phyloP scores from a whole-genome alignment of 176 grass and related monocot genomes.

The Tuctoria greenei region DNA sequence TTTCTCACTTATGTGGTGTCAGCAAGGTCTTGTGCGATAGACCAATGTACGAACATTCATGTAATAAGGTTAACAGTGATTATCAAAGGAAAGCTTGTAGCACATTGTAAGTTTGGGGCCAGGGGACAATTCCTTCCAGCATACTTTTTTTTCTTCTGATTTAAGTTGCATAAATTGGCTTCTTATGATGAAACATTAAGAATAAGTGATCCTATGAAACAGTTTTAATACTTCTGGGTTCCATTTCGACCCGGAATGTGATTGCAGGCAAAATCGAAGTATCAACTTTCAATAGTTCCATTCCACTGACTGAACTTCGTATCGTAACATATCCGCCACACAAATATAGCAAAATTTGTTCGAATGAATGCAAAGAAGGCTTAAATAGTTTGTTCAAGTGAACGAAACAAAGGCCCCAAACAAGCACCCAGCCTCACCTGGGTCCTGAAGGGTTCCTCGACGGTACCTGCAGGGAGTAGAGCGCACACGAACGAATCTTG shows the following conservation, averaged over 20 bases:
- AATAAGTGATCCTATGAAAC: not conserved
- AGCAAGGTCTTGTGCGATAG: not conserved
- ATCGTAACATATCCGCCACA: not conserved
- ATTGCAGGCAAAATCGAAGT: not conserved
- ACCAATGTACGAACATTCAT: constrained; percentile 14
- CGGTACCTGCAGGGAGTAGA: constrained; percentile 47
- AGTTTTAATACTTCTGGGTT: not conserved
- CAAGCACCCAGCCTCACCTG: constrained; percentile 50
- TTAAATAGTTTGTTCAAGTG: not conserved
- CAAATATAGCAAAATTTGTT: not conserved
- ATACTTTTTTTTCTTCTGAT: too few species aligned
- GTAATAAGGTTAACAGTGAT: not conserved
- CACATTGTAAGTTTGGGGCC: too few species aligned
- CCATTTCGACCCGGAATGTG: not conserved
- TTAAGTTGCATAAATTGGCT: too few species aligned
- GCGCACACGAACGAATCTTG: not conserved
- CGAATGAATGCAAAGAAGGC: not conserved
- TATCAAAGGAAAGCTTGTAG: constrained; percentile 1
- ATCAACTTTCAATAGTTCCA: not conserved
- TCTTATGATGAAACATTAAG: too few species aligned
- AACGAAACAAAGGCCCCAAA: constrained; percentile 3
- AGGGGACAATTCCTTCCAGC: too few species aligned
- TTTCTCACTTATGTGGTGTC: not conserved
- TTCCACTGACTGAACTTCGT: not conserved
- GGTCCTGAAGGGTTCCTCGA: constrained; percentile 61